Evolutionary conservation across 2,329 filamentous ascomycete genomes (phyloP), one percentile per base, ranked within the genome.

Genomic region (Aspergillus sp.): DNA sequence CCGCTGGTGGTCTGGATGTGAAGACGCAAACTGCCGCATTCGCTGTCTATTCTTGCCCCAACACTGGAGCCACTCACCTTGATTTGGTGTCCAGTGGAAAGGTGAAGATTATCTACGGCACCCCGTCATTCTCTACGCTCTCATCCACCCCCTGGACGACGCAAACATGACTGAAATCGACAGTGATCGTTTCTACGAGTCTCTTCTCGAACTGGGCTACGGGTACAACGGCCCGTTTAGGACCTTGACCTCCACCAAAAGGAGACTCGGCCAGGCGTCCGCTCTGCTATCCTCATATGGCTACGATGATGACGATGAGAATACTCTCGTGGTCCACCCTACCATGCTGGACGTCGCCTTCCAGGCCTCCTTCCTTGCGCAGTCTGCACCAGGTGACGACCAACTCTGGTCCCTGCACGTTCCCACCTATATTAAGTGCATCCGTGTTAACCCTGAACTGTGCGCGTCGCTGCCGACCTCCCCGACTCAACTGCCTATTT

Each of bases 281-380:
- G 42, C n/a, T 12, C 27, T 42, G 31, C 39, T 42, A 27, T n/a
- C 28, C 7, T 10, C 31, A 26, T 41, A 26, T 27, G 56, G 55
- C 3, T 33, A 36, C 2, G 57, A 58, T 35, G 33, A 12, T 3
- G 33, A 35, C 33, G n/a, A n/a, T 6, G n/a, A 36, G 34, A 36
- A 4, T 35, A 7, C 33, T 10, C n/a, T 28, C 53, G 8, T 55
- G 1, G 37, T 59, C 5, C 56, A 62, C 40, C 57, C 52, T 9
- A 46, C 33, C 12, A 49, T 45, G 38, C 55, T 56, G 4, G 57
- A 61, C 41, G 48, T 54, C 6, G 57, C 61, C 13, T 42, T 67
- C 9, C 58, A 65, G 27, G 48, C 65, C 5, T 40, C 59, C 0
- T 41, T 57, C 6, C 49, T 51, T 2, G 61, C 66, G 0, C 59